Evolutionary conservation across 495 filamentous ascomycete genomes (phyloP).

Genomic region (Lepidopterella palustris): DNA sequence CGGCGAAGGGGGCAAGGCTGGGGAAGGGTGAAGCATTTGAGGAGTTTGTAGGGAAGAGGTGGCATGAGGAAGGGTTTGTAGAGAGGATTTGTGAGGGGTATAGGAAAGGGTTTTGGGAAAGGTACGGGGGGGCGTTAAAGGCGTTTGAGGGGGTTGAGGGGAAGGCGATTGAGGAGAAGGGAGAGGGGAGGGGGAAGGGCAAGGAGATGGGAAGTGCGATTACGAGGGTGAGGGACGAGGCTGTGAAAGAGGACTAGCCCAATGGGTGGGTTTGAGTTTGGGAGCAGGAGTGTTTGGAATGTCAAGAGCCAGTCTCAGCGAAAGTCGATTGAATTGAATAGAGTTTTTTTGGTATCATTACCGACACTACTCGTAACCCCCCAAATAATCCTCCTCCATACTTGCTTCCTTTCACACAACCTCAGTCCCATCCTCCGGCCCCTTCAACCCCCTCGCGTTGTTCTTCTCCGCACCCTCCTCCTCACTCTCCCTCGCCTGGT

Average conservation of each 20-base stretch:
- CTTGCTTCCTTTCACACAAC: no score
- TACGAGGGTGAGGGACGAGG: not conserved
- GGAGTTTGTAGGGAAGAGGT: conserved; percentile 70
- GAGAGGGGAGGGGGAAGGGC: conserved; percentile 5
- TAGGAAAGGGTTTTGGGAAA: conserved; percentile 60
- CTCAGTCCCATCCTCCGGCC: no score
- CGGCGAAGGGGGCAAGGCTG: not conserved
- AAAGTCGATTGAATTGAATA: no score
- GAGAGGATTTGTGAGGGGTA: conserved; percentile 80
- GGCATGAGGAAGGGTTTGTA: conserved; percentile 78
- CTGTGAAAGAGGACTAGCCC: conserved; percentile 10
- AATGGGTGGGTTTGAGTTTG: no score
- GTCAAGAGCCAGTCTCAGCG: no score
- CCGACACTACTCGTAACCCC: no score
- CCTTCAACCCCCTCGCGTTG: no score
- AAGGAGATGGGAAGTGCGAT: not conserved
- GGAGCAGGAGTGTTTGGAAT: no score
- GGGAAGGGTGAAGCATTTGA: conserved; percentile 70
- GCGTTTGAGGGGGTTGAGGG: conserved; percentile 77
- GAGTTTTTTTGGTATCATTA: no score
- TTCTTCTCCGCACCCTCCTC: not conserved
- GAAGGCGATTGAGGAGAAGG: conserved; percentile 46
- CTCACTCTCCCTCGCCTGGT: not conserved
- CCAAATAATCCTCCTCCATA: no score
- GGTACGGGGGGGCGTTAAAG: conserved; percentile 67